These are phyloP conservation scores for Polyporus arcularius DNA, from an alignment of 768 basidiomycete species.

Conservation along the genomic window DNA sequence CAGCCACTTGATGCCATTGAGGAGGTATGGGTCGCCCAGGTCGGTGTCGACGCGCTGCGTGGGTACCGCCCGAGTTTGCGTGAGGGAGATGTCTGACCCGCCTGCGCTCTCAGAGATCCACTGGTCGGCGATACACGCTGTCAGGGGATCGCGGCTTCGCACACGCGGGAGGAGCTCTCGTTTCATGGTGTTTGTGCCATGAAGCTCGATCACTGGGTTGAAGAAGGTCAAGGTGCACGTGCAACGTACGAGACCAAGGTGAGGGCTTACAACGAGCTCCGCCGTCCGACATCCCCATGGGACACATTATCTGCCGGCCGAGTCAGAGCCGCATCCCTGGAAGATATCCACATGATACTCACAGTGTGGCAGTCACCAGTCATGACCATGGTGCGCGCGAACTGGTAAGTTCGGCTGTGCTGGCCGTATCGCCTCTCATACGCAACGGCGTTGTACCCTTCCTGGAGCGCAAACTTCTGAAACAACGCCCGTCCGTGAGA, in stretches of 20 bases:
- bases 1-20: conserved; percentile 84
- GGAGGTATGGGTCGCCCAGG: conserved; percentile 52
- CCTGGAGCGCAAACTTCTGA: too few relatives aligned
- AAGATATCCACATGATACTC: too few relatives aligned
- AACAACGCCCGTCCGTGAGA: too few relatives aligned
- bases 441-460: too few relatives aligned
- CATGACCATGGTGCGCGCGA: too few relatives aligned
- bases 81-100: conserved; percentile 74
- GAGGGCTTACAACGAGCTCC: conserved; percentile 48
- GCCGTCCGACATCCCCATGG: conserved; percentile 79
- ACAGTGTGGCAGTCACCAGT: too few relatives aligned
- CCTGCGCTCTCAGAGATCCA: conserved; percentile 53
- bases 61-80: conserved; percentile 61
- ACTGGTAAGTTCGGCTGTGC: too few relatives aligned
- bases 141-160: conserved; percentile 55
- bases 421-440: too few relatives aligned
- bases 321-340: too few relatives aligned
- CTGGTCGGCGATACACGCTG: conserved; percentile 70
- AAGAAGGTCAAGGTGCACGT: too few relatives aligned
- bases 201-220: conserved; percentile 55
- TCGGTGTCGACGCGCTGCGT: conserved; percentile 29
- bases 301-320: conserved; percentile 76
- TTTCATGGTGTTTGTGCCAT: conserved; percentile 62
- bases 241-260: not conserved
- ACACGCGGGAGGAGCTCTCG: conserved; percentile 56